These are phyloP conservation scores for Kuraishia capsulata DNA, from an alignment of 805 yeast species.

Conservation along the genomic window DNA sequence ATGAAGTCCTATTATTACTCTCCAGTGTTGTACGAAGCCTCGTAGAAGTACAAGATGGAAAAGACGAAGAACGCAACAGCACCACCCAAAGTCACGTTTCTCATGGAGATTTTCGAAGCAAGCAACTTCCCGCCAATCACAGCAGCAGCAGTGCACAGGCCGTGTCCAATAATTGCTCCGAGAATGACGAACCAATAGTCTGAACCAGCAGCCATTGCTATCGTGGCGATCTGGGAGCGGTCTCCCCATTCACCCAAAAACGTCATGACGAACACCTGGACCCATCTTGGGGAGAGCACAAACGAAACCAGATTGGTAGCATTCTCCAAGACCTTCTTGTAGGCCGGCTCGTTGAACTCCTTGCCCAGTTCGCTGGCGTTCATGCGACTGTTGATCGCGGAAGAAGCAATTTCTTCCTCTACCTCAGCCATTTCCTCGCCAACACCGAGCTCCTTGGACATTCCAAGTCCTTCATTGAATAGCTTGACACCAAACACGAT, in stretches of 20 bases:
- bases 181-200: conserved; percentile 82
- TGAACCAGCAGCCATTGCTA: conserved; percentile 97
- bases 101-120: conserved; percentile 84
- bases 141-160: conserved; percentile 82
- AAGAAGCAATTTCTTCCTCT: conserved; percentile 78
- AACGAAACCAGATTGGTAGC: conserved; percentile 48
- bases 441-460: conserved; percentile 79
- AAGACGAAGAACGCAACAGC: conserved; percentile 80
- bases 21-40: conserved; percentile 31
- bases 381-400: conserved; percentile 41
- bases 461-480: conserved; percentile 69
- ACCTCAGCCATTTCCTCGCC: conserved; percentile 96
- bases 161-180: conserved; percentile 90
- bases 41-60: conserved; percentile 69
- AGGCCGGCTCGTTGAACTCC: neutral
- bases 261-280: conserved; percentile 92
- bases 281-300: conserved; percentile 80
- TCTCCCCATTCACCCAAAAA: conserved; percentile 99
- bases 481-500: conserved; percentile 75
- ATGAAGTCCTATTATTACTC: too few relatives aligned
- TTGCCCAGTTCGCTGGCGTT: conserved; percentile 49
- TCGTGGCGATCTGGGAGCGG: conserved; percentile 94
- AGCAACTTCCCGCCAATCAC: conserved; percentile 86
- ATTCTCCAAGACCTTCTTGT: conserved; percentile 18
- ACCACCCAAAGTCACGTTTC: conserved; percentile 88